Conservation (phyloP, 106 monocot species). For the Triglochin maritima region DNA sequence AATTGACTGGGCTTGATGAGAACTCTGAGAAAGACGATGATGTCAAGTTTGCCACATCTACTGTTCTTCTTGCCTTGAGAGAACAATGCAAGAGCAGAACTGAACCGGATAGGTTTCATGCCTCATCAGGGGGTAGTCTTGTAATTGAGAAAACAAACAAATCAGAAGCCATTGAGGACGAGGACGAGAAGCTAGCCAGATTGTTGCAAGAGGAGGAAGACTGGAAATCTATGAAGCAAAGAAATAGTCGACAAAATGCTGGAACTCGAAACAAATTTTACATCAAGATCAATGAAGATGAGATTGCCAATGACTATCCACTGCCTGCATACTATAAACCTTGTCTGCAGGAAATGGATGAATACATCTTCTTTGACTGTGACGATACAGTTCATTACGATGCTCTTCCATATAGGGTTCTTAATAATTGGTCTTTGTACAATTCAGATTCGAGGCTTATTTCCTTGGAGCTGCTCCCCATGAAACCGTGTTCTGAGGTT, state of each 20-base stretch:
- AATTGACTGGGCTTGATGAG: conserved; percentile 75
- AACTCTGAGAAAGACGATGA: conserved; percentile 25
- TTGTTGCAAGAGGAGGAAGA: conserved; percentile 90
- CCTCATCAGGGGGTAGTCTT: conserved; percentile 26
- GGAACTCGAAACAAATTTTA: conserved; percentile 52
- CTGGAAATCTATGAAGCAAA: conserved; percentile 63
- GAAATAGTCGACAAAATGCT: conserved; percentile 12
- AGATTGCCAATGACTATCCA: conserved; percentile 96
- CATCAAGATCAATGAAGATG: conserved; percentile 89
- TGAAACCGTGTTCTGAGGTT: conserved; percentile 83
- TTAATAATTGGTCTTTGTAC: conserved; percentile 83
- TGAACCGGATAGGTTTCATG: conserved; percentile 7
- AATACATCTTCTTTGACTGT: conserved; percentile 71
- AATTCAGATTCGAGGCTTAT: conserved; percentile 94
- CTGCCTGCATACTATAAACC: conserved; percentile 91
- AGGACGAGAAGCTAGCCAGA: conserved; percentile 79
- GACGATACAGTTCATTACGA: conserved; percentile 46
- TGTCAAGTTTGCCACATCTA: conserved; percentile 35
- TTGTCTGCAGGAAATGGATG: conserved; percentile 71
- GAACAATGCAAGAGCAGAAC: conserved; percentile 54
- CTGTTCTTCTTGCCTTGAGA: conserved; percentile 67
- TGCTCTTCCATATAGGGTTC: conserved; percentile 64
- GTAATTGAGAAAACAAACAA: conserved; percentile 46
- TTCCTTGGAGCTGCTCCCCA: conserved; percentile 83
- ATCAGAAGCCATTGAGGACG: conserved; percentile 19